Evolutionary conservation across 192 early-diverging fungal genomes (phyloP), one percentile per base, ranked within the genome.

Genomic region (Coemansia sp.): DNA sequence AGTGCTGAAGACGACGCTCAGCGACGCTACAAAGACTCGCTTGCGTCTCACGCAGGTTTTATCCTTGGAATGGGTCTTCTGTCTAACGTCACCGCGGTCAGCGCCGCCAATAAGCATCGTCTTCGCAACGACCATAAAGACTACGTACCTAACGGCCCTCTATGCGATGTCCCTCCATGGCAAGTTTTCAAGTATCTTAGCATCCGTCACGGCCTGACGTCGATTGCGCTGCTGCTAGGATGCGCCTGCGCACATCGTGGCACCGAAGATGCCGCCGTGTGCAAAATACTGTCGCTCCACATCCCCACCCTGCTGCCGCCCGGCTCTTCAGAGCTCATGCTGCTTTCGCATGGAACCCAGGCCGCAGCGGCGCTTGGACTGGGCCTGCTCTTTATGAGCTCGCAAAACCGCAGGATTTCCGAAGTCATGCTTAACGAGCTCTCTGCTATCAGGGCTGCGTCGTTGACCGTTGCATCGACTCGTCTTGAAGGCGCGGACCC

Each of bases 201-300:
- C 34, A 76, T 82, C 32, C 85, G 92, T 10, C 86, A 90, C 57
- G 83, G 88, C 7, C 60, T 92, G 49, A 90, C 89, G 0, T 83
- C 87, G 0, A 85, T 92, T 48, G 95, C 89, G 0, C 80, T 93
- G 29, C 72, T 96, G 2, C 78, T 97, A 3, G 94, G 96, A 12
- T 64, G 91, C 1, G 85, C 87, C 0, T 87, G 89, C 14, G 86
- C 92, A 1, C 86, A 87, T 66, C 68, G 86, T 16, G 93, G 92
- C 8, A 87, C 87, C 5, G 84, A 83, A 76, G 82, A 92, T 73
- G 59, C 67, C 3, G 69, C 83, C 6, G 83, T 89, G 32, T 89
- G 85, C 18, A 90, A 88, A 56, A 64, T 96, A 3, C 68, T 95
- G 6, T 85, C 87, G 4, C 82, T 95, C 2, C 90, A 95, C 76